Base-by-base conservation (phyloP, 441 rosid species). In the Manihot esculenta region DNA sequence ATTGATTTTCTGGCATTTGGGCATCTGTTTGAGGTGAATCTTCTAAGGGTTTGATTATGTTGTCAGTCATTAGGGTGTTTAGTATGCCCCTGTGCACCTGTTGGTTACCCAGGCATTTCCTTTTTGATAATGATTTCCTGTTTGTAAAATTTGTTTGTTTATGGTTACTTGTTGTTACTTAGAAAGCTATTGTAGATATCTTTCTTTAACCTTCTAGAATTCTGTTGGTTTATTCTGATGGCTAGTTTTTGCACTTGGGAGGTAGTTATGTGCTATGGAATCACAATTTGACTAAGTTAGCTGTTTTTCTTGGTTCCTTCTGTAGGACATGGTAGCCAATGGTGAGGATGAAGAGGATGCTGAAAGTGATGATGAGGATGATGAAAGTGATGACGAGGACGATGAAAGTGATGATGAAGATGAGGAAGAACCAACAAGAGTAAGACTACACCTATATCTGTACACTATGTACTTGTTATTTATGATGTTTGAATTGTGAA, bases 361-460 rank as follows among this genome's bases (percentile, higher is more conserved):
- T 18, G 78, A 74, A n/a, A 77, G 70, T 48, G 75, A 76, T n/a
- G 79, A 60, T 13, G 76, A 75, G 49, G 76, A 81, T 27, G 76
- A 74, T 13, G 73, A 58, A 45, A 71, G 61, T 55, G 74, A 62
- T 18, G 76, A 74, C 26, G 80, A 74, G 24, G 87, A 79, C 10
- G 74, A 80, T 21, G 78, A 79, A 73, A 71, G 61, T 55, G 74
- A 62, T 18, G 76, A 74, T 35, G 80, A 74, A 20, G 87, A 79
- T 12, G 74, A 80, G 24, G 78, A 79, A 73, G 79, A 81, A 33
- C 87, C 88, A 35, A 76, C 47, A 70, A 76, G 77, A 86, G 94
- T 85, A 74, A 66, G 65, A 62, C 18, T 38, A 30, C 41, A 33
- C 15, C 1, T 21, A 11, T 49, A 42, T 18, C 3, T 35, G 4